Base-by-base conservation (phyloP, 208 protist species). In the Wallacemonas sp. region DNA sequence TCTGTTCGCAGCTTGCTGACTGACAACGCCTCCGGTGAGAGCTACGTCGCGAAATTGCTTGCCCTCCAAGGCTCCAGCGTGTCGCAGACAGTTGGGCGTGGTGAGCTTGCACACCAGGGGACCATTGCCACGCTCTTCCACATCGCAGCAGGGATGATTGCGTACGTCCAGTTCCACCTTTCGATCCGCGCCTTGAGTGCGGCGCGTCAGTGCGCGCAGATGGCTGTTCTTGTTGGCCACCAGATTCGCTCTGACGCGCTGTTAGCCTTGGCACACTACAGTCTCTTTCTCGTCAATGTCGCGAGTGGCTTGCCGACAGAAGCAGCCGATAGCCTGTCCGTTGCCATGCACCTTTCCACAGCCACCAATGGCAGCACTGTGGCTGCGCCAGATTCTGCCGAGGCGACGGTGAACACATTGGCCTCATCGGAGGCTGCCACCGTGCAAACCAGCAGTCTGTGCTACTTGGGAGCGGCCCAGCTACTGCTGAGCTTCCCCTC, bases 241-340 rank as follows among this genome's bases (percentile, higher is more conserved):
- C 86, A 95, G 36, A 75, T 90, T n/a, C 80, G 81, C 46, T 88
- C 82, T 3, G 79, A 82, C 47, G 60, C 68, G 2, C 67, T 88
- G 14, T 69, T 93, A 44, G 80, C 84, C 2, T 61, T 95, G 28
- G 80, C 90, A 22, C 90, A 93, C 47, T 91, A 89, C 71, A 89
- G 71, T 27, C 75, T 73, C 19, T 90, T 90, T 77, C 69, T 82
- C 30, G 73, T 91, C 0, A 69, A 82, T 24, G 14, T 86, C 11
- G 66, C 77, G 28, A 79, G 78, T 39, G 75, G 84, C 58, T 55
- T 75, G 27, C 70, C 80, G 11, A 30, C 62, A 2, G 84, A 84
- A n/a, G 89, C 89, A 5, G 89, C 84, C 3, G 86, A 91, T 60
- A 86, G 78, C 39, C 81, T 95, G 21, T 72, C 89, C n/a, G 87